Evolutionary conservation across 495 filamentous ascomycete species (phyloP), one percentile per base, ranked within the genome.

Genomic region (Glutinoglossum americanum): DNA sequence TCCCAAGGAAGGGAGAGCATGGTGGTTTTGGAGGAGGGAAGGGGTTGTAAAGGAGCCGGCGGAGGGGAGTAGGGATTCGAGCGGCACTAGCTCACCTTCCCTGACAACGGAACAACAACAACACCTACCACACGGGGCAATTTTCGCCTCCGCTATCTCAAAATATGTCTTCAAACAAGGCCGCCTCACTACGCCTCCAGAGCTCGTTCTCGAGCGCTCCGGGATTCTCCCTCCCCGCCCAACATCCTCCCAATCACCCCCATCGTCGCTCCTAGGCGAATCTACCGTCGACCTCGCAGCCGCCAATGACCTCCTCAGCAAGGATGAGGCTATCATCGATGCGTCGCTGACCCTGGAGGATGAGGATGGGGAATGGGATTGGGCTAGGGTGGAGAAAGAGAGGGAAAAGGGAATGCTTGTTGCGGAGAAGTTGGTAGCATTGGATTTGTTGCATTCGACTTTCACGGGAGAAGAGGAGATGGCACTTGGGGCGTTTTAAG

Each of bases 91-190:
- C 15, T 33, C 56, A 13, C 30, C 57, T 27, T 56, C 48, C 23
- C 7, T n/a, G 15, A 10, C 5, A 13, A 9, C 28, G 11, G 30
- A 23, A 19, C 54, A 55, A 55, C 27, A 58, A 45, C 33, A 59
- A 13, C 23, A 26, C 10, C 30, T 33, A 37, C 28, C 59, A 15
- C 30, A 55, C 54, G 10, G 27, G 7, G 57, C 57, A 57, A 73
- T 96, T 35, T 79, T 83, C 60, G 89, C 89, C 0, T 83, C 80
- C 2, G 83, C 79, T 4, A 62, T 96, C 15, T 82, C 80, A 62
- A 90, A 93, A 71, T 96, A 93, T 65, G 89, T 94, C 1, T 82
- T 87, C 63, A 96, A 96, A 72, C 78, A 85, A 63, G 89, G 89
- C 0, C 72, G 92, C 19, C 70, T 89, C 61, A 98, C 90, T 7